phyloP scores from a whole-genome alignment of 2,329 filamentous ascomycete species.

The Golovinomyces cichoracearum region DNA sequence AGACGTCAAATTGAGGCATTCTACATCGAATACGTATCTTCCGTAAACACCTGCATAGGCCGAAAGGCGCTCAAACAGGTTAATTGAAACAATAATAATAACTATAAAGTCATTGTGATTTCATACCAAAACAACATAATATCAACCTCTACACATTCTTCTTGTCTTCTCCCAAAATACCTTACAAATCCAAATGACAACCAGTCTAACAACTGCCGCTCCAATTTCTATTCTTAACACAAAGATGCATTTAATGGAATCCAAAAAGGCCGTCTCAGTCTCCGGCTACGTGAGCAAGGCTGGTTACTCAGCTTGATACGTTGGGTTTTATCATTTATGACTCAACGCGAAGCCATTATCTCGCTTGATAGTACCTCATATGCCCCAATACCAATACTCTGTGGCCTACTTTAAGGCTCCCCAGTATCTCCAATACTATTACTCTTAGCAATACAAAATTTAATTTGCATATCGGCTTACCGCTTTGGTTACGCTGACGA shows the following conservation, averaged over 20 bases:
- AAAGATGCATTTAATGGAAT: slow-evolving; percentile 1
- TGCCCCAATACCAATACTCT: neutral
- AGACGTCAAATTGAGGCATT: too few relatives aligned
- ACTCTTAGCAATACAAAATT: neutral
- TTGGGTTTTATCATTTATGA: neutral
- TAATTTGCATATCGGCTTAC: neutral
- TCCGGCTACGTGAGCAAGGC: neutral
- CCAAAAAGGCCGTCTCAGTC: neutral
- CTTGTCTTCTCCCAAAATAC: too few relatives aligned
- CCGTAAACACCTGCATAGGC: too few relatives aligned
- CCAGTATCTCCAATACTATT: neutral
- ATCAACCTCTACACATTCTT: too few relatives aligned
- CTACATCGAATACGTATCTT: too few relatives aligned
- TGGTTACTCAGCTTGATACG: neutral
- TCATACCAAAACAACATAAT: too few relatives aligned
- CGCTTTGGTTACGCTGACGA: neutral
- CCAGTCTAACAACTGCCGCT: too few relatives aligned
- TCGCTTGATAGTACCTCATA: neutral
- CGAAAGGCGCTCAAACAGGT: too few relatives aligned
- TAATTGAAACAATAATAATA: too few relatives aligned
- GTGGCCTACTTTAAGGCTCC: neutral
- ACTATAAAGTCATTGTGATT: too few relatives aligned
- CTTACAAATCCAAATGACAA: too few relatives aligned
- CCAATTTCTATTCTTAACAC: too few relatives aligned
- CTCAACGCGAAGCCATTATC: neutral